Evolutionary conservation across 2,329 filamentous ascomycete species (phyloP).

Genomic region (Chaetomiaceae sp.): DNA sequence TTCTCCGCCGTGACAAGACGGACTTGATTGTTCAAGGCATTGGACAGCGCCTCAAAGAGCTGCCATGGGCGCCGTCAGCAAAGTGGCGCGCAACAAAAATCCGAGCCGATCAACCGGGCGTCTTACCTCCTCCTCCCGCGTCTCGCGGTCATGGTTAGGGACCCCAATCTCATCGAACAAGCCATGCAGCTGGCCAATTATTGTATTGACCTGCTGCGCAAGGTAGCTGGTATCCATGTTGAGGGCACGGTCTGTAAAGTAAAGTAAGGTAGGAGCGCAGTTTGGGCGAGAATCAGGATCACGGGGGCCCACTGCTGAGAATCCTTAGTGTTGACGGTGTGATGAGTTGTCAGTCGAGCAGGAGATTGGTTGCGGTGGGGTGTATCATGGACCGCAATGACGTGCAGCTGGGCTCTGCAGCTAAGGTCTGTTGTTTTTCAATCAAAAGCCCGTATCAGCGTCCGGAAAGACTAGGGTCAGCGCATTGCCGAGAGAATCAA

Average conservation of each 20-base stretch:
- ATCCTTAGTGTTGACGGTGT: conserved; percentile 3
- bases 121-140: conserved; percentile 79
- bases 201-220: conserved; percentile 90
- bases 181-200: conserved; percentile 87
- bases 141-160: conserved; percentile 86
- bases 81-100: neutral
- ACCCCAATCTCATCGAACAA: conserved; percentile 98
- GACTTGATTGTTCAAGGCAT: conserved; percentile 87
- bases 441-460: conserved; percentile 13
- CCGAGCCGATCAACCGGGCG: conserved; percentile 10
- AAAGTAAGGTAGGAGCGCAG: neutral
- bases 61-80: conserved; percentile 35
- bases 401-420: conserved; percentile 27
- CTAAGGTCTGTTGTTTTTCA: conserved; percentile 24
- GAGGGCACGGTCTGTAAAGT: neutral
- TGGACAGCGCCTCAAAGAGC: conserved; percentile 88
- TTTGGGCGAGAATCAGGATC: neutral
- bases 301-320: conserved; percentile 3
- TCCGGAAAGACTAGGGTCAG: conserved; percentile 10
- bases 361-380: conserved; percentile 23
- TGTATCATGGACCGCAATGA: conserved; percentile 26
- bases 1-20: conserved; percentile 82
- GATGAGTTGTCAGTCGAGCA: conserved; percentile 14
- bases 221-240: conserved; percentile 87
- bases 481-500: conserved; percentile 17